Evolutionary conservation across 1,139 yeast genomes (phyloP).

Genomic region (Saccharomyces hybrid): DNA sequence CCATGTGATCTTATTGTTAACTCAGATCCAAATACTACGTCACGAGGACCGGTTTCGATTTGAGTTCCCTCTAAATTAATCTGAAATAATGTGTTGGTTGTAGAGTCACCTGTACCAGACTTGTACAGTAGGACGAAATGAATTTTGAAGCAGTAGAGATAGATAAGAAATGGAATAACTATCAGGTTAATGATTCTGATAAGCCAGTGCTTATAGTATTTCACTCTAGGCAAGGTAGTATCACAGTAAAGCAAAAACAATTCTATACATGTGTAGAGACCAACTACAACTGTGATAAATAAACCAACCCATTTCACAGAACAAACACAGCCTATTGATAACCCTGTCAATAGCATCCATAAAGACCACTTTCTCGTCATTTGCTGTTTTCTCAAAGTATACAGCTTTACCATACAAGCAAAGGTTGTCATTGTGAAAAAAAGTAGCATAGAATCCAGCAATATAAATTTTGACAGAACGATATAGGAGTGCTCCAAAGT

Average conservation of each 20-base stretch:
- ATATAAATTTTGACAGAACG: constrained; percentile 60
- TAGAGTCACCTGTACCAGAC: constrained; percentile 75
- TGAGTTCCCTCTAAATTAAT: constrained; percentile 53
- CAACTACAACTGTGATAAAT: constrained; percentile 76
- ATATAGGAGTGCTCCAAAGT: constrained; percentile 59
- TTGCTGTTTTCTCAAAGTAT: constrained; percentile 38
- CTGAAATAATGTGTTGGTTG: constrained; percentile 64
- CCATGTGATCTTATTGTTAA: constrained; percentile 70
- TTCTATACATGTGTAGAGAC: constrained; percentile 75
- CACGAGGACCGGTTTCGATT: constrained; percentile 51
- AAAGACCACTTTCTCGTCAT: constrained; percentile 41
- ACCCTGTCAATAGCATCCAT: constrained; percentile 65
- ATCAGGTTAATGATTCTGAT: constrained; percentile 62
- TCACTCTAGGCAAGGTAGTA: constrained; percentile 34
- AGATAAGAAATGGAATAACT: constrained; percentile 63
- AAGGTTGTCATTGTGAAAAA: constrained; percentile 63
- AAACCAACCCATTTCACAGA: constrained; percentile 96
- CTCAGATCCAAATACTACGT: constrained; percentile 52
- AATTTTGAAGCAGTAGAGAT: constrained; percentile 63
- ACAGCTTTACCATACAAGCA: constrained; percentile 48
- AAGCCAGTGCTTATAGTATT: constrained; percentile 62
- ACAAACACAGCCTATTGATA: constrained; percentile 85
- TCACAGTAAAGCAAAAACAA: constrained; percentile 54
- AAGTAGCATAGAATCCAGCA: constrained; percentile 64
- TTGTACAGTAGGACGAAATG: constrained; percentile 70